These are phyloP conservation scores for Heterococcus sp. DNA, from an alignment of 108 stramenopile species.

Conservation along the genomic window DNA sequence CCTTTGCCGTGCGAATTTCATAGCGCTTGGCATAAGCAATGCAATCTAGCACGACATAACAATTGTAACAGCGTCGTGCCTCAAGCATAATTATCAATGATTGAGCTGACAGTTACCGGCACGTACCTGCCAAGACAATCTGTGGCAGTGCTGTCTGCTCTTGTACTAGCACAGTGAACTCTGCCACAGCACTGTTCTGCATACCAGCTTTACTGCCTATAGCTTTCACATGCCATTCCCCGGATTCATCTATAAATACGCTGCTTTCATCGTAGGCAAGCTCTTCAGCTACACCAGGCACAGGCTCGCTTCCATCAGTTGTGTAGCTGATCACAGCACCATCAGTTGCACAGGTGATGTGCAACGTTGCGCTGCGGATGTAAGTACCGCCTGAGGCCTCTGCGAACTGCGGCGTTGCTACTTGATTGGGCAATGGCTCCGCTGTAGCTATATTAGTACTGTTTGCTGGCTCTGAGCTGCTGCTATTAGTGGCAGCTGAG, in stretches of 20 bases:
- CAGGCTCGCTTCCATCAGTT: slow-evolving; percentile 17
- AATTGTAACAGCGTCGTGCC: too few species aligned
- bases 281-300: not conserved
- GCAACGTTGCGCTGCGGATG: slow-evolving; percentile 14
- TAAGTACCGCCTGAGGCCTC: not conserved
- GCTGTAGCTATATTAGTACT: too few species aligned
- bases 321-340: slow-evolving; percentile 33
- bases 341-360: slow-evolving; percentile 32
- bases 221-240: not conserved
- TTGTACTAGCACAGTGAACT: not conserved
- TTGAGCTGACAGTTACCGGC: too few species aligned
- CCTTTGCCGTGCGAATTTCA: too few species aligned
- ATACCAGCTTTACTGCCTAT: not conserved
- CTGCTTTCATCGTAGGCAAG: not conserved
- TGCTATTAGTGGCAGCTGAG: too few species aligned
- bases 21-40: too few species aligned
- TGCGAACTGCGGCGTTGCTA: too few species aligned
- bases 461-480: too few species aligned
- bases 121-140: not conserved
- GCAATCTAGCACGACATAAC: too few species aligned
- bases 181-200: not conserved
- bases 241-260: not conserved
- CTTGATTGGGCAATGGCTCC: too few species aligned
- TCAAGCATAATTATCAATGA: too few species aligned
- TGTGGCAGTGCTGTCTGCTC: not conserved